Percentiles rank a stretch among this genome's conserved stretches.
Evolutionary conservation across 768 basidiomycete genomes (phyloP).

Genomic region (Hygrocybe coccinea): DNA sequence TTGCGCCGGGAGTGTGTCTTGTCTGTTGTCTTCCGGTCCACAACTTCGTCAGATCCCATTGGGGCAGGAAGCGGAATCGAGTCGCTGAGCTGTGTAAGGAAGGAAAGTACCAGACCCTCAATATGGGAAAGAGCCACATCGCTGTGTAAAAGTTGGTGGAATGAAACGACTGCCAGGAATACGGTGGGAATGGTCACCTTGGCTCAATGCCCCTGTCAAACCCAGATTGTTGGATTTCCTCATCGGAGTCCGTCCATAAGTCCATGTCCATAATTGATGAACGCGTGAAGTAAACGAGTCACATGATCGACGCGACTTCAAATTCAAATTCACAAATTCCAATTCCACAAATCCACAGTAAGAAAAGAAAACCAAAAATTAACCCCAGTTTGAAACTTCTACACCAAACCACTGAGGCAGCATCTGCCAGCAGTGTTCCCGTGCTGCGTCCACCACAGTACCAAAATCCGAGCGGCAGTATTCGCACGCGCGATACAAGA

Average conservation of each 20-base stretch:
- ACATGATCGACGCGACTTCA: too few relatives aligned
- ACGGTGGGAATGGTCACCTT: background rate
- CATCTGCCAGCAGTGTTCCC: conserved; percentile 61
- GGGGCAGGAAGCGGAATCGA: conserved; percentile 10
- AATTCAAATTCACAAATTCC: too few relatives aligned
- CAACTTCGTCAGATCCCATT: background rate
- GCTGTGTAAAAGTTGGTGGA: background rate
- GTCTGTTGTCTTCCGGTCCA: background rate
- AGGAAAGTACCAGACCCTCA: conserved; percentile 26
- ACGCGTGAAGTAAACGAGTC: too few relatives aligned
- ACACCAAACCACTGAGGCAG: conserved; percentile 65
- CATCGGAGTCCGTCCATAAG: too few relatives aligned
- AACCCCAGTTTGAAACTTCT: conserved; percentile 26
- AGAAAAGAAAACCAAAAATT: background rate
- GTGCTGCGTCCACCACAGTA: conserved; percentile 50
- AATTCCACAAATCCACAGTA: background rate
- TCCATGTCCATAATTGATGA: too few relatives aligned
- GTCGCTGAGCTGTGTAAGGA: conserved; percentile 29
- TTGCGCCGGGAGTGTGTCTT: conserved; percentile 3
- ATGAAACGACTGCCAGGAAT: background rate
- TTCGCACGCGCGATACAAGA: conserved; percentile 51
- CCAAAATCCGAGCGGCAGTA: conserved; percentile 59
- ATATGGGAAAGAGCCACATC: conserved; percentile 12
- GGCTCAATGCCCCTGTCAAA: too few relatives aligned
- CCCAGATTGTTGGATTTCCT: too few relatives aligned